A percentile compares a stretch with the other conserved stretches of the same genome.
Evolutionary conservation across 2,329 filamentous ascomycete genomes (phyloP).

Genomic region (Hypomyces rosellus): DNA sequence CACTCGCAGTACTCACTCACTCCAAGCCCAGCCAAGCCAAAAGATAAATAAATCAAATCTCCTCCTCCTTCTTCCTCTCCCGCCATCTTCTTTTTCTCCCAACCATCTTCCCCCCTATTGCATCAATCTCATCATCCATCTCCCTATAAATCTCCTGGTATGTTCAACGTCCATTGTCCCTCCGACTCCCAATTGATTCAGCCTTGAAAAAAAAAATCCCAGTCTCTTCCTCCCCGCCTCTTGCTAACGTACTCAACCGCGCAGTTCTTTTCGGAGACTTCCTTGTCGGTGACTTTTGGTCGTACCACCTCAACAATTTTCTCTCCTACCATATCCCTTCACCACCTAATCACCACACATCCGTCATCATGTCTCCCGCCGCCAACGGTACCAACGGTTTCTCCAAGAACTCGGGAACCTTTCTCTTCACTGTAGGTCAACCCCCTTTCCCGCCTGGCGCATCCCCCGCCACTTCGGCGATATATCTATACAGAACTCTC

Average conservation of each 20-base stretch:
- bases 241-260: too few relatives aligned
- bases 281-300: background rate
- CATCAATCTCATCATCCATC: too few relatives aligned
- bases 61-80: too few relatives aligned
- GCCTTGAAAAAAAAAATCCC: too few relatives aligned
- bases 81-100: background rate
- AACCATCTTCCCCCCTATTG: background rate
- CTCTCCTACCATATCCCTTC: too few relatives aligned
- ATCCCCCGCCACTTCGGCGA: background rate
- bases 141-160: too few relatives aligned
- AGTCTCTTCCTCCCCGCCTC: too few relatives aligned
- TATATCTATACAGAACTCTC: background rate
- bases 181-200: too few relatives aligned
- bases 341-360: slow-evolving; percentile 11
- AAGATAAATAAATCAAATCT: too few relatives aligned
- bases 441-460: background rate
- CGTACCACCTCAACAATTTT: background rate
- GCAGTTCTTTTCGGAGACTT: background rate
- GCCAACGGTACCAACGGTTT: slow-evolving; percentile 43
- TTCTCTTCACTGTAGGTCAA: slow-evolving; percentile 69
- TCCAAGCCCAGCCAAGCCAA: too few relatives aligned
- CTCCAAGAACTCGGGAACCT: slow-evolving; percentile 52
- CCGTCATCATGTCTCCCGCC: slow-evolving; percentile 49
- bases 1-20: too few relatives aligned
- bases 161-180: too few relatives aligned